Evolutionary conservation across 129 eudicot species (phyloP).

Genomic region (Sambucus nigra): DNA sequence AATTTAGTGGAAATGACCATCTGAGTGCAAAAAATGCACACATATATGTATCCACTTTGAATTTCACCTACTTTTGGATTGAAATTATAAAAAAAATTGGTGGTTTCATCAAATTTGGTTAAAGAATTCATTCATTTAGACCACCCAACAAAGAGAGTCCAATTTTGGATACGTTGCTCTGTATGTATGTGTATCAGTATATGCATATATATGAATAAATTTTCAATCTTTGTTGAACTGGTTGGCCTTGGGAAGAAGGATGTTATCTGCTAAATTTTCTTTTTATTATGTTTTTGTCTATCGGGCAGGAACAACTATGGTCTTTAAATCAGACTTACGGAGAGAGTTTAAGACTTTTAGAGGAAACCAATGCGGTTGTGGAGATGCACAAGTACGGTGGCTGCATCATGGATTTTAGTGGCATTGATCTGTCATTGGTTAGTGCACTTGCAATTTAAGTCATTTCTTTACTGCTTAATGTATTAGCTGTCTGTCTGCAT

Average conservation of each 20-base stretch:
- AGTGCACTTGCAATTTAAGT: conserved; percentile 1
- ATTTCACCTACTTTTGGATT: too few species aligned
- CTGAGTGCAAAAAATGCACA: too few species aligned
- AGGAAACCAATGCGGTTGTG: conserved; percentile 82
- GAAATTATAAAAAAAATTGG: too few species aligned
- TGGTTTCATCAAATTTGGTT: too few species aligned
- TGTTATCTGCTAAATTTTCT: not conserved
- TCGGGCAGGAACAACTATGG: conserved; percentile 55
- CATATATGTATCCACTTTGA: too few species aligned
- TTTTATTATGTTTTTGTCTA: not conserved
- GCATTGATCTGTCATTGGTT: conserved; percentile 48
- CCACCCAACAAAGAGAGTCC: too few species aligned
- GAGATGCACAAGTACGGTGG: conserved; percentile 72
- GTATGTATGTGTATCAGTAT: not conserved
- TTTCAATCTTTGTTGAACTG: not conserved
- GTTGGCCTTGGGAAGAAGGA: not conserved
- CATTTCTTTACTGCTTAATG: not conserved
- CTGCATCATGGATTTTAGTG: conserved; percentile 53
- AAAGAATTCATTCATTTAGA: too few species aligned
- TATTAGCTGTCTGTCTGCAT: too few species aligned
- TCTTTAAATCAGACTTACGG: conserved; percentile 37
- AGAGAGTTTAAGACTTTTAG: conserved; percentile 56
- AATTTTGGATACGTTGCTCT: too few species aligned
- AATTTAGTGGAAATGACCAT: too few species aligned
- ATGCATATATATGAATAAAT: not conserved